Evolutionary conservation across 371 early-diverging fungal species (phyloP).

Genomic region (Mortierella sp.): DNA sequence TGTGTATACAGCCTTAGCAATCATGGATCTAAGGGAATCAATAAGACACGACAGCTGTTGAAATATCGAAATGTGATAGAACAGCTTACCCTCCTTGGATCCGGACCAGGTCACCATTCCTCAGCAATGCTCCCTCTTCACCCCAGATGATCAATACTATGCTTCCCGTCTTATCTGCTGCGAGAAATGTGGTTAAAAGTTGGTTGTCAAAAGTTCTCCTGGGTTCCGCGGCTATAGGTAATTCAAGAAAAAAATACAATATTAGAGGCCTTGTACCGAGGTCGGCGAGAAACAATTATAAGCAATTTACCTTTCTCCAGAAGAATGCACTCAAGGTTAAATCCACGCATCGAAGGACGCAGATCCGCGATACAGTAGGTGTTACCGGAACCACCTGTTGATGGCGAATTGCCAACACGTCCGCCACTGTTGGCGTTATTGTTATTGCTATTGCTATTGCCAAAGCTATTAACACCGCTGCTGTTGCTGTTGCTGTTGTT

Average conservation of each 20-base stretch:
- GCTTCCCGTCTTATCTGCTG: conserved; percentile 48
- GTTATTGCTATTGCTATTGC: neutral
- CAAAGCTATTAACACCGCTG: neutral
- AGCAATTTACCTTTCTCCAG: conserved; percentile 29
- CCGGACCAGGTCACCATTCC: conserved; percentile 39
- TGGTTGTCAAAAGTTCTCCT: conserved; percentile 25
- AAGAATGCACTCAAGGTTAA: conserved; percentile 44
- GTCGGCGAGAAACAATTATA: neutral
- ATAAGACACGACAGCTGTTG: too few relatives aligned
- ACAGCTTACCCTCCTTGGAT: conserved; percentile 37
- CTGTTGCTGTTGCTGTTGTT: neutral
- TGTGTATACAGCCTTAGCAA: neutral
- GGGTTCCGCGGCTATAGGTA: conserved; percentile 25
- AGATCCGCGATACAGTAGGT: conserved; percentile 18
- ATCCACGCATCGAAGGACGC: conserved; percentile 31
- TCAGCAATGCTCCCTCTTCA: conserved; percentile 19
- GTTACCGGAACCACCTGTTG: conserved; percentile 13
- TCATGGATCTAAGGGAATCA: too few relatives aligned
- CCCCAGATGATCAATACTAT: conserved; percentile 39
- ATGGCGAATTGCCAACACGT: conserved; percentile 3
- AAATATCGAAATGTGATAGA: neutral
- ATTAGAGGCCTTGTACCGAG: neutral
- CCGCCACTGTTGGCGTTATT: neutral
- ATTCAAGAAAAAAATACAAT: neutral
- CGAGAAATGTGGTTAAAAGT: conserved; percentile 34